Conservation (phyloP, 495 filamentous ascomycete species). For the Apodospora peruviana region DNA sequence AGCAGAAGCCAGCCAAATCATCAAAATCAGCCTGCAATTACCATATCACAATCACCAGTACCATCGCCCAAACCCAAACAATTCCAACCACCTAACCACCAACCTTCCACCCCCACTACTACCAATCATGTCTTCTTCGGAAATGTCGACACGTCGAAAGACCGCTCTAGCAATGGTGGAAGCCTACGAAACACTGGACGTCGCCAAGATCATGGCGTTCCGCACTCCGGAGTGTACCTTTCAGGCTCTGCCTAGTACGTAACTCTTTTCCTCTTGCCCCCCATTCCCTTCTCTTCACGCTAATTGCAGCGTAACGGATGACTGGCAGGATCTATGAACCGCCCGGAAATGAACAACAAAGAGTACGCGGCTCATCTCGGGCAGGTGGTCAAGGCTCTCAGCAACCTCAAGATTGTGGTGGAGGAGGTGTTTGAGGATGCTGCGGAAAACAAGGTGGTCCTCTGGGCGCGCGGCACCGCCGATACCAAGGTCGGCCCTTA, state of each 20-base stretch:
- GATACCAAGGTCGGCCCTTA: slow-evolving; percentile 5
- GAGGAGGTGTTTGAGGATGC: slow-evolving; percentile 5
- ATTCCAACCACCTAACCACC: too few species aligned
- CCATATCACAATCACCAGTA: too few species aligned
- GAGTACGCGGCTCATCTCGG: neutral
- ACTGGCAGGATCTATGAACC: neutral
- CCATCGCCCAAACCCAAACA: too few species aligned
- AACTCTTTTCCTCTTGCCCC: neutral
- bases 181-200: slow-evolving; percentile 1
- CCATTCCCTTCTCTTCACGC: neutral
- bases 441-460: slow-evolving; percentile 3
- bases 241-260: slow-evolving; percentile 4
- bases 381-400: neutral
- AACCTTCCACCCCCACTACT: too few species aligned
- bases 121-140: too few species aligned
- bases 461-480: slow-evolving; percentile 4
- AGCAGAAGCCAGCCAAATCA: too few species aligned
- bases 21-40: too few species aligned
- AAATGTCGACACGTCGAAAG: slow-evolving; percentile 1
- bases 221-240: slow-evolving; percentile 3
- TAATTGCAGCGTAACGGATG: neutral
- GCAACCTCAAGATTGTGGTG: slow-evolving; percentile 3
- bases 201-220: slow-evolving; percentile 6
- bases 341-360: slow-evolving; percentile 3
- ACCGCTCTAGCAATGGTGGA: slow-evolving; percentile 4